Evolutionary conservation across 1,284 basidiomycete species (phyloP).

Genomic region (Moesziomyces globuligerus): DNA sequence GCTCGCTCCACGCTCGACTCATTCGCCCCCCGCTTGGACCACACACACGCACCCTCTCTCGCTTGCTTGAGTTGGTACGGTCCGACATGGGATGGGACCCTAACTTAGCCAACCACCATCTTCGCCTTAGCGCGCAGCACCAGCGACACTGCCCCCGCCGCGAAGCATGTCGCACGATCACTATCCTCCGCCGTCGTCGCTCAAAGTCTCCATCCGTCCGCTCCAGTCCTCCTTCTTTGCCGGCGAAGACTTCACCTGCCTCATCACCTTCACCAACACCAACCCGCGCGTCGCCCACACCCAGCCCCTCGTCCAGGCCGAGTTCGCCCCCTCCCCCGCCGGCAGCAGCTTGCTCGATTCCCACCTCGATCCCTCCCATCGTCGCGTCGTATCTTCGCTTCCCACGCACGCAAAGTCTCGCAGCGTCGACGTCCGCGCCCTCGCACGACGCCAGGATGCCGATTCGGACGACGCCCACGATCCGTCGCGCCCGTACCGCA

Average conservation of each 20-base stretch:
- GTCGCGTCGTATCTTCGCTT: slow-evolving; percentile 31
- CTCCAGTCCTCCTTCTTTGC: slow-evolving; percentile 90
- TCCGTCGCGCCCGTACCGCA: slow-evolving; percentile 22
- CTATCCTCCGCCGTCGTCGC: slow-evolving; percentile 22
- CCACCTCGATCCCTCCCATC: slow-evolving; percentile 3
- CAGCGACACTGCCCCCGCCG: neutral
- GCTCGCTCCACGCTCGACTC: no score
- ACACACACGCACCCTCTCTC: no score
- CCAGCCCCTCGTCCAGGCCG: slow-evolving; percentile 68
- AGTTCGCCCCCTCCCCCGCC: slow-evolving; percentile 21
- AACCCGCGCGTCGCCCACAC: slow-evolving; percentile 68
- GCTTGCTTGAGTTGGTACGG: no score
- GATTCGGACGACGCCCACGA: slow-evolving; percentile 1
- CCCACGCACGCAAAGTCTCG: slow-evolving; percentile 42
- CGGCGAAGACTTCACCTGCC: slow-evolving; percentile 84
- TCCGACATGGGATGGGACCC: no score
- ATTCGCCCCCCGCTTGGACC: no score
- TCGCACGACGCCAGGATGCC: slow-evolving; percentile 18
- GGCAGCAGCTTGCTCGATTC: no score
- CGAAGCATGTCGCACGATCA: slow-evolving; percentile 19
- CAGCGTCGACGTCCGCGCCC: slow-evolving; percentile 45
- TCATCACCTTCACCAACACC: slow-evolving; percentile 86
- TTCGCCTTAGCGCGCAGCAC: neutral
- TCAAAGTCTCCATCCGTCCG: slow-evolving; percentile 73
- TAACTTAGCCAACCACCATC: no score